A percentile compares a stretch with the other conserved stretches of the same genome.
phyloP scores from a whole-genome alignment of 495 filamentous ascomycete genomes.

The Penicillium flavigenum region DNA sequence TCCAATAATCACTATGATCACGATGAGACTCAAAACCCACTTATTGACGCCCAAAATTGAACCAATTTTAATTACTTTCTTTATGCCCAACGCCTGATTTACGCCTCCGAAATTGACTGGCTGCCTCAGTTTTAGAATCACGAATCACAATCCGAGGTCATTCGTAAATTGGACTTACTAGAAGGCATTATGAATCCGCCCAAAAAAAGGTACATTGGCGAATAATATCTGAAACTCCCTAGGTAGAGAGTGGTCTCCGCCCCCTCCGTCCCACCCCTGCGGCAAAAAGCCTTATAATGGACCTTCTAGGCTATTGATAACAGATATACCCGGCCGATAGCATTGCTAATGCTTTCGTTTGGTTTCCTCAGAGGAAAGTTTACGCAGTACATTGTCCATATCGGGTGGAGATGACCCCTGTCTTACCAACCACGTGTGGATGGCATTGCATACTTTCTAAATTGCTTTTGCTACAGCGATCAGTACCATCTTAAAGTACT shows the following conservation, averaged over 20 bases:
- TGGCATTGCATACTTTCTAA: neutral
- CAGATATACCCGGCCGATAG: neutral
- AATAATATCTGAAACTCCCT: conserved; percentile 10
- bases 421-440: conserved; percentile 7
- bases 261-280: conserved; percentile 2
- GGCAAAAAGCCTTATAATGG: conserved; percentile 1
- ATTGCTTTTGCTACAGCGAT: neutral
- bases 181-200: neutral
- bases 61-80: conserved; percentile 7
- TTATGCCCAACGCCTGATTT: conserved; percentile 32
- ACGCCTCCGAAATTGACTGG: conserved; percentile 19
- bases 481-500: neutral
- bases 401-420: conserved; percentile 2
- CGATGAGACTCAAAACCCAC: conserved; percentile 10
- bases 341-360: neutral
- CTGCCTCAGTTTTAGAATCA: conserved; percentile 4
- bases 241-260: neutral
- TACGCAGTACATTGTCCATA: neutral
- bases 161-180: neutral
- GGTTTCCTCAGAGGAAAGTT: conserved; percentile 1
- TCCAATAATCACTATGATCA: neutral
- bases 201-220: neutral
- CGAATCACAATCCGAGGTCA: neutral
- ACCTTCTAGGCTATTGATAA: conserved; percentile 4
- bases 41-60: conserved; percentile 14